Evolutionary conservation across 768 basidiomycete genomes (phyloP), one percentile per base, ranked within the genome.

Genomic region (Mrakia gelida): DNA sequence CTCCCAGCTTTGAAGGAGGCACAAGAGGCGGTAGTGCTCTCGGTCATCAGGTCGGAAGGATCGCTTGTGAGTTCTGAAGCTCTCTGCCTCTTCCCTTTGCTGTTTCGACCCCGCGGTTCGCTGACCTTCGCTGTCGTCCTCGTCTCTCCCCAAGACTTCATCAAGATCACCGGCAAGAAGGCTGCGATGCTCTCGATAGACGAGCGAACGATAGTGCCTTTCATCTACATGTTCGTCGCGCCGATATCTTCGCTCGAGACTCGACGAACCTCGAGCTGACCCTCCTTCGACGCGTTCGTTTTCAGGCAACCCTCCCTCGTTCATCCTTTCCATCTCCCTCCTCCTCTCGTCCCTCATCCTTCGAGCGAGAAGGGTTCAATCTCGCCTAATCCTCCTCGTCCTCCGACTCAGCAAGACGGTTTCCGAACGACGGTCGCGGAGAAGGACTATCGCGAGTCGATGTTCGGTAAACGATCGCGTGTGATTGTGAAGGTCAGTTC

Each of bases 1-100:
- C 73, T 15, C 61, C 61, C 3, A 43, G 41, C 41, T 75, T 75
- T 45, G 56, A 75, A 41, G 73, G 73, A 38, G 73, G 73, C 1
- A 63, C 62, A 11, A 34, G 73, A 8, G n/a, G 13, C 1, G 23
- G 73, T 1, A 61, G 38, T n/a, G 41, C 61, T 21, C 59, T 62
- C 5, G 73, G 73, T 1, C n/a, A 75, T 41, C 59, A 75, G n/a
- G 73, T 75, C 30, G 73, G 59, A 8, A 61, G 73, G n/a, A 62
- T 75, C 28, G 28, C 43, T 38, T 75, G 63, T 65, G 63, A 65
- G 63, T 52, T 18, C 2, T 2, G 7, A 52, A 13, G 45, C 11
- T 16, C 15, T 16, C 3, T 32, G 15, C n/a, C 15, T 38, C 7
- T 38, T 30, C 18, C 18, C 2, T 63, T 8, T 32, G 6, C 32